Conservation (phyloP, 371 early-diverging fungal species). For the Apophysomyces ossiformis region DNA sequence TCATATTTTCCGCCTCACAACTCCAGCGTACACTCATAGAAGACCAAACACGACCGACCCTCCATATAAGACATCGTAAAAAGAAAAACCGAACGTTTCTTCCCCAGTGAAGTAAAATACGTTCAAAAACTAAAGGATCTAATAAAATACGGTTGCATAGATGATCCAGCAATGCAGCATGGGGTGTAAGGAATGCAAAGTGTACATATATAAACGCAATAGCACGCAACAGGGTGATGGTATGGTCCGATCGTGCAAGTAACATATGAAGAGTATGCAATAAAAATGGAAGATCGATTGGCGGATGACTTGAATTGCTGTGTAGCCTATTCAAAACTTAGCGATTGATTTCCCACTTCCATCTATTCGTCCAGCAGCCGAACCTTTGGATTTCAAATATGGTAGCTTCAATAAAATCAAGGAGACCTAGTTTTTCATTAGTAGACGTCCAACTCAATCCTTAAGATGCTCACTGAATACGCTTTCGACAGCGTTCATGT, state of each 20-base stretch:
- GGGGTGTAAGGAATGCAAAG: slow-evolving; percentile 54
- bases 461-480: slow-evolving; percentile 49
- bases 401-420: slow-evolving; percentile 56
- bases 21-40: slow-evolving; percentile 18
- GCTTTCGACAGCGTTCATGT: slow-evolving; percentile 53
- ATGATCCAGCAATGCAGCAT: slow-evolving; percentile 39
- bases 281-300: slow-evolving; percentile 53
- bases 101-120: slow-evolving; percentile 61
- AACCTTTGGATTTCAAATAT: slow-evolving; percentile 49
- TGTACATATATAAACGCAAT: slow-evolving; percentile 58
- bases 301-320: slow-evolving; percentile 19
- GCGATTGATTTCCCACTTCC: background rate
- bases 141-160: slow-evolving; percentile 49
- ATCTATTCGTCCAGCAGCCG: background rate
- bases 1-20: slow-evolving; percentile 12
- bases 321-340: slow-evolving; percentile 17
- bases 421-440: slow-evolving; percentile 23
- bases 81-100: slow-evolving; percentile 57
- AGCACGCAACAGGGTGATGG: slow-evolving; percentile 54
- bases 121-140: slow-evolving; percentile 50
- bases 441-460: background rate
- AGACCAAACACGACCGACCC: slow-evolving; percentile 43
- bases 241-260: slow-evolving; percentile 52
- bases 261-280: slow-evolving; percentile 49
- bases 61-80: slow-evolving; percentile 57